phyloP scores from a whole-genome alignment of 257 asterid species.

The Thymus quinquecostatus region DNA sequence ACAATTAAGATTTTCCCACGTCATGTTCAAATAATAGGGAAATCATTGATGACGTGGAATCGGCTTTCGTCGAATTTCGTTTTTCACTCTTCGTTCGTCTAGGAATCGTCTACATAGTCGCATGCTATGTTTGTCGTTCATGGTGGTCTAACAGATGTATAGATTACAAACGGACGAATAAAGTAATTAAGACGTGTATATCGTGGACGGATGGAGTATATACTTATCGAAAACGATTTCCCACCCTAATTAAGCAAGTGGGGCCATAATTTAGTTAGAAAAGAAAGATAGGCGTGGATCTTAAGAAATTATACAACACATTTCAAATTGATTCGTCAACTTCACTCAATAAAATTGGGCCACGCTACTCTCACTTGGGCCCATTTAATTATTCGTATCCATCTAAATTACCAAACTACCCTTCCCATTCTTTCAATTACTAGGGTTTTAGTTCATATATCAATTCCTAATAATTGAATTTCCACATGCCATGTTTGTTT shows the following conservation, averaged over 20 bases:
- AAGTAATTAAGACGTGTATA: no score
- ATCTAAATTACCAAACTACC: slow-evolving; percentile 8
- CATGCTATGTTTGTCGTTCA: no score
- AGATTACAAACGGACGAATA: no score
- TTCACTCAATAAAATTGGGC: slow-evolving; percentile 28
- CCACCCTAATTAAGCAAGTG: not conserved
- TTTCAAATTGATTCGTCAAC: slow-evolving; percentile 31
- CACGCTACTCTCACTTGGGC: slow-evolving; percentile 20
- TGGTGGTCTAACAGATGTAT: no score
- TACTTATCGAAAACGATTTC: not conserved
- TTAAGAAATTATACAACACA: slow-evolving; percentile 11
- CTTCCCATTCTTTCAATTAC: not conserved
- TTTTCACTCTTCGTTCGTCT: no score
- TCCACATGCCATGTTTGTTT: not conserved
- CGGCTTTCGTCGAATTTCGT: no score
- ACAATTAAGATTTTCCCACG: no score
- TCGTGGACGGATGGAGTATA: no score
- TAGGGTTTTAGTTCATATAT: not conserved
- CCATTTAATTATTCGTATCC: slow-evolving; percentile 17
- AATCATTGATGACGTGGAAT: no score
- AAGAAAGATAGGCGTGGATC: slow-evolving; percentile 33
- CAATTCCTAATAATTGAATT: slow-evolving; percentile 3
- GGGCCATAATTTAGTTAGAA: slow-evolving; percentile 30
- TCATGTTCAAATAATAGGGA: no score
- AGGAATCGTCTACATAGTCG: no score